Percentiles rank a stretch among this genome's conserved stretches.
phyloP scores from a whole-genome alignment of 495 filamentous ascomycete species.

The Hyaloscypha hepaticicola region DNA sequence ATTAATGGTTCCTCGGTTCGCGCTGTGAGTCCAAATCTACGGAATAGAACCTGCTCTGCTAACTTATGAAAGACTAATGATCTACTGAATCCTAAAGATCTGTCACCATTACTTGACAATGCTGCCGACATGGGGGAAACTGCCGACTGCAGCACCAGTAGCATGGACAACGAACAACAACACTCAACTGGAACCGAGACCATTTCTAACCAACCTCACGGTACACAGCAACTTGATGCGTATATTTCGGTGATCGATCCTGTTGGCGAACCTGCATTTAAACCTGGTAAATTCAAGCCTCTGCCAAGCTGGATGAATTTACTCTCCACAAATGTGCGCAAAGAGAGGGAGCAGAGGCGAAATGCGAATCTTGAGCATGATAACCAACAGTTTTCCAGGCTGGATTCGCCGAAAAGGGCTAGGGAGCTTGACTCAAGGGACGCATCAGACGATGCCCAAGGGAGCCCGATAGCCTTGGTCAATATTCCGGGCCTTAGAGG shows the following conservation, averaged over 20 bases:
- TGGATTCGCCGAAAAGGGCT: not conserved
- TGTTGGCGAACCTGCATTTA: slow-evolving; percentile 39
- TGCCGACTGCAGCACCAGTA: slow-evolving; percentile 16
- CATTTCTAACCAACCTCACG: not conserved
- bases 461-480: not conserved
- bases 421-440: not conserved
- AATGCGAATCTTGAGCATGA: not conserved
- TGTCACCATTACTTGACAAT: slow-evolving; percentile 15
- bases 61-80: not conserved
- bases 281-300: slow-evolving; percentile 43
- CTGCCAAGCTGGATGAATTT: slow-evolving; percentile 47
- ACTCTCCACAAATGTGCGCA: slow-evolving; percentile 32
- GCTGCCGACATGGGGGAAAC: slow-evolving; percentile 18
- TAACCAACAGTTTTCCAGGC: not conserved
- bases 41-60: not conserved
- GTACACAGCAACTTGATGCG: slow-evolving; percentile 22
- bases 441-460: not conserved
- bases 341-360: slow-evolving; percentile 15
- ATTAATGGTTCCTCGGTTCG: slow-evolving; percentile 15
- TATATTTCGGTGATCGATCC: slow-evolving; percentile 45
- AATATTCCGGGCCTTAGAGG: slow-evolving; percentile 1
- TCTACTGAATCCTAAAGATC: slow-evolving; percentile 1
- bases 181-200: not conserved
- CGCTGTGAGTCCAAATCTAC: not conserved
- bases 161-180: slow-evolving; percentile 5